Base-by-base conservation (phyloP, 441 rosid genomes). In the Jatropha podagrica region DNA sequence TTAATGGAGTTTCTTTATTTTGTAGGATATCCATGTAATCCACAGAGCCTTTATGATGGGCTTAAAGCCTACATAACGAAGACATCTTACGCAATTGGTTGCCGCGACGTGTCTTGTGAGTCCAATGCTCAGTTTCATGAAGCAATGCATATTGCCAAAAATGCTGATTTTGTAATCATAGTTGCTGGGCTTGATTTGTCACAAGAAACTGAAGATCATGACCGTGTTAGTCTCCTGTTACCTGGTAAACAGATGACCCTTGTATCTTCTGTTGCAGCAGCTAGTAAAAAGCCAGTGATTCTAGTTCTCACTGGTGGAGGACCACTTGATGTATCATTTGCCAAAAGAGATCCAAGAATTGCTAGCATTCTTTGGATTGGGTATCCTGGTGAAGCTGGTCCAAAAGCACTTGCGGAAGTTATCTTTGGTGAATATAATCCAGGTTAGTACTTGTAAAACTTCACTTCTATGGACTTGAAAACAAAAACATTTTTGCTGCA, bases 341-440 rank as follows among this genome's bases (percentile, higher is more conserved):
- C 95, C 0, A 81, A 88, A 81, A 83, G 76, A 5, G 79, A 93
- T 74, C 85, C 85, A 2, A 83, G 76, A 5, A 77, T 95, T 52
- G 60, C 81, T 5, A 87, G 93, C 20, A 90, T 95, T 74, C 26
- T 95, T 46, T 95, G 99, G 99, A 92, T 91, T 67, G 99, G 99
- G n/a, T 95, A 95, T 75, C 98, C 97, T 4, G 99, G 98, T 54
- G 97, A 95, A 64, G 92, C 89, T 23, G 99, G 99, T 14, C 89
- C 97, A 11, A 75, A 83, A 0, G 99, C 98, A 54, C 90, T 95
- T 17, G 97, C 93, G 7, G 97, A 95, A 77, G 69, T 91, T 7
- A 79, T 95, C 74, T 95, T 84, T 62, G 99, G 98, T 58, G 72
- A 81, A 0, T 80, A 87, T 54, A 95, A 93, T 69, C 98, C 98